Evolutionary conservation across 331 rosid species (phyloP).

Genomic region (Stylosanthes scabra): DNA sequence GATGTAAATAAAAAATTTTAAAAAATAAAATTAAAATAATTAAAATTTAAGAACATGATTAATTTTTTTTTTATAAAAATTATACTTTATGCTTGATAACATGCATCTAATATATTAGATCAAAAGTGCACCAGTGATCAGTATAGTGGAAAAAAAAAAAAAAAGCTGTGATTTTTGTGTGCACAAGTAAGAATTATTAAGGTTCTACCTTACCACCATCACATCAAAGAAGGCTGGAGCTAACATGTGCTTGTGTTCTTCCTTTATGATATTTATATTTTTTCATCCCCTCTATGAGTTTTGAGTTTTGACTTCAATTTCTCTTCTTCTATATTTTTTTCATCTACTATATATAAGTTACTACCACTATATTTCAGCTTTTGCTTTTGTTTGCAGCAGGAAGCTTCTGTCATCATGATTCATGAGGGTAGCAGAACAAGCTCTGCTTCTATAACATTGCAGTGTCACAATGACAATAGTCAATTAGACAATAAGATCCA

Average conservation of each 20-base stretch:
- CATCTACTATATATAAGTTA: not conserved
- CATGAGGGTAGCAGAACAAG: slow-evolving; percentile 24
- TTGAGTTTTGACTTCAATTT: no score
- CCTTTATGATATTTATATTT: not conserved
- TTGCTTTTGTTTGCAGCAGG: slow-evolving; percentile 24
- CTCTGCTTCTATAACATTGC: slow-evolving; percentile 15
- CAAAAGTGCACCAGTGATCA: no score
- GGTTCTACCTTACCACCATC: slow-evolving; percentile 8
- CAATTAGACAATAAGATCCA: not conserved
- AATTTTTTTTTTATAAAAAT: no score
- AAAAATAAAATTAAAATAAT: no score
- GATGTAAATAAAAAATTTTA: no score
- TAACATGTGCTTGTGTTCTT: slow-evolving; percentile 9
- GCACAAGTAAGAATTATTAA: slow-evolving; percentile 16
- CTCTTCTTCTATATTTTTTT: not conserved
- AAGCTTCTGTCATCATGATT: slow-evolving; percentile 35
- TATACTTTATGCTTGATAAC: no score
- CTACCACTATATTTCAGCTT: slow-evolving; percentile 15
- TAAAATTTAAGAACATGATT: no score
- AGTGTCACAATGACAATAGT: not conserved
- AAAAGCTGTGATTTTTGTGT: not conserved
- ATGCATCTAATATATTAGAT: no score
- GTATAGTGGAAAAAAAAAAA: no score
- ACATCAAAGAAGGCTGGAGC: not conserved
- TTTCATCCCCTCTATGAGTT: not conserved